Percentiles rank a stretch among this genome's conserved stretches.
Conservation (phyloP, 2,329 filamentous ascomycete genomes). For the Chaetomiaceae sp. region DNA sequence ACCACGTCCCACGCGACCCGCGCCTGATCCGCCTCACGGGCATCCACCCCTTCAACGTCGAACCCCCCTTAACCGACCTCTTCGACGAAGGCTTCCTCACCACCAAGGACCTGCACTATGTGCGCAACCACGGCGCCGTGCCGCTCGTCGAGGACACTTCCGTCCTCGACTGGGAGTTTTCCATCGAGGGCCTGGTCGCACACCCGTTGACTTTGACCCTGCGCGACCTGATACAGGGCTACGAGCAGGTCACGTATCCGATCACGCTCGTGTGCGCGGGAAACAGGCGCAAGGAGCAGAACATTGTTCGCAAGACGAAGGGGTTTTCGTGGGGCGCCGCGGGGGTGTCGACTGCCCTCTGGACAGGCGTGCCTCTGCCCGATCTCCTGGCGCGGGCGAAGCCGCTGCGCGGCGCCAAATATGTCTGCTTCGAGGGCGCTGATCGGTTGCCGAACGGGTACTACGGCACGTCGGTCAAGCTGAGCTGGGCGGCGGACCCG, state of each 20-base stretch:
- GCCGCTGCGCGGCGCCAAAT: slow-evolving; percentile 66
- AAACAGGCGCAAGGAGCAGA: slow-evolving; percentile 89
- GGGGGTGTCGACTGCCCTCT: slow-evolving; percentile 80
- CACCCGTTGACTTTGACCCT: slow-evolving; percentile 69
- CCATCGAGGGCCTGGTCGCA: slow-evolving; percentile 78
- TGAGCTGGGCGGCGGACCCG: slow-evolving; percentile 82
- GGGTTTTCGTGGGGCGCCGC: slow-evolving; percentile 93
- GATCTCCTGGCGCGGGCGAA: slow-evolving; percentile 66
- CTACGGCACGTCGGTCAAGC: slow-evolving; percentile 82
- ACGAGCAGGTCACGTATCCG: slow-evolving; percentile 78
- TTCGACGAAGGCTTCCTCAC: slow-evolving; percentile 82
- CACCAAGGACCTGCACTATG: slow-evolving; percentile 83
- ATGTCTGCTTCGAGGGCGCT: slow-evolving; percentile 87
- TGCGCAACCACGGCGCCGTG: slow-evolving; percentile 83
- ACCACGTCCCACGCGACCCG: slow-evolving; percentile 73
- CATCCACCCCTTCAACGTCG: slow-evolving; percentile 86
- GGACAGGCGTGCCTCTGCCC: slow-evolving; percentile 74
- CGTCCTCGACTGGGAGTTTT: slow-evolving; percentile 75
- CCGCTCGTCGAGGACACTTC: slow-evolving; percentile 69
- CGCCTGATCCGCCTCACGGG: slow-evolving; percentile 83
- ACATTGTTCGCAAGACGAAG: slow-evolving; percentile 83
- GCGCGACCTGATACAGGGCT: slow-evolving; percentile 66
- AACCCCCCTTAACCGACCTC: slow-evolving; percentile 73
- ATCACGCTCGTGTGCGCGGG: slow-evolving; percentile 89
- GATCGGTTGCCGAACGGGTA: slow-evolving; percentile 84